phyloP scores from a whole-genome alignment of 2,329 filamentous ascomycete species.

The Periconia sp. region DNA sequence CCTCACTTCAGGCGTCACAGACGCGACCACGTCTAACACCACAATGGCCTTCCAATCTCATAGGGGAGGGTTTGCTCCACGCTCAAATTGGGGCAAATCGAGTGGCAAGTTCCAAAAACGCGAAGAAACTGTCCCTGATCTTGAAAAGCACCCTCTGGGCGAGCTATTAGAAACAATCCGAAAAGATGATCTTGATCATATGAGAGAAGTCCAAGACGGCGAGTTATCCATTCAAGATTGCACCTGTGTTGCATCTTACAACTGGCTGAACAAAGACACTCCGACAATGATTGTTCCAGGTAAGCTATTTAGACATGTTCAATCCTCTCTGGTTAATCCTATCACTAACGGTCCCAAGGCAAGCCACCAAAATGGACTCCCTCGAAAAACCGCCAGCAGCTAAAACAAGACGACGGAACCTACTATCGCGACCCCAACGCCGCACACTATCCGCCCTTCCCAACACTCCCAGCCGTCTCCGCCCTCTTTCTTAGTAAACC shows the following conservation, averaged over 20 bases:
- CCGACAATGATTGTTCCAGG: constrained; percentile 43
- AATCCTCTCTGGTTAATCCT: too few species aligned
- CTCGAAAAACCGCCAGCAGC: constrained; percentile 27
- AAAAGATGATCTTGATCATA: constrained; percentile 10
- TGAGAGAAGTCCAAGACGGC: not conserved
- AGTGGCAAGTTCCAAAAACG: constrained; percentile 11
- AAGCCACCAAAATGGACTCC: constrained; percentile 57
- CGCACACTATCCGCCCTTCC: constrained; percentile 52
- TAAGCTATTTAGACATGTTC: constrained; percentile 5
- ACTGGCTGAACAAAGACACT: constrained; percentile 46
- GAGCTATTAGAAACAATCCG: constrained; percentile 23
- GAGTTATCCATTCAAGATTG: constrained; percentile 40
- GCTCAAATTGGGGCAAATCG: constrained; percentile 19
- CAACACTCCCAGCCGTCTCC: constrained; percentile 54
- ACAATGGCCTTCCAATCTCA: not conserved
- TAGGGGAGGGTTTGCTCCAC: constrained; percentile 27
- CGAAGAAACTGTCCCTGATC: constrained; percentile 20
- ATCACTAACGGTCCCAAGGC: constrained; percentile 39
- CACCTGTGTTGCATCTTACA: constrained; percentile 55
- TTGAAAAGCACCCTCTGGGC: constrained; percentile 33
- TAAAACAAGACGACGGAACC: constrained; percentile 50
- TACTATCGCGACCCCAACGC: constrained; percentile 61
- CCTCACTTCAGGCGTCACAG: not conserved
- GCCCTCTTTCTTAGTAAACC: constrained; percentile 46
- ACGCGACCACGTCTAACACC: not conserved